Conservation (phyloP, 192 early-diverging fungal species). For the Podila horticola region DNA sequence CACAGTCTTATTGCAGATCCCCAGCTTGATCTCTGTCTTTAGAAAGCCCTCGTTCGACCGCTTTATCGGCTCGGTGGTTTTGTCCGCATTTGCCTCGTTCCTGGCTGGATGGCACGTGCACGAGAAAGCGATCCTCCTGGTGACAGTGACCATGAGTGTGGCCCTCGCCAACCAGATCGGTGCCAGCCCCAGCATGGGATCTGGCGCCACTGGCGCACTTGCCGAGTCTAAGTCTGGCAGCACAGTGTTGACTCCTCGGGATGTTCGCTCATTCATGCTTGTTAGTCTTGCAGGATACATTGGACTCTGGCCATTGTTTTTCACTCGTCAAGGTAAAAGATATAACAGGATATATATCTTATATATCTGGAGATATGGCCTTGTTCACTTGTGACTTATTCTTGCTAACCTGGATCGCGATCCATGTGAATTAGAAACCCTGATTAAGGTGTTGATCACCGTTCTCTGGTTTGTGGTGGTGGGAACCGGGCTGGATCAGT, state of each 20-base stretch:
- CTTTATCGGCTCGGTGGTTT: slow-evolving; percentile 79
- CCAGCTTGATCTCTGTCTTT: slow-evolving; percentile 50
- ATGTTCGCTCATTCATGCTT: slow-evolving; percentile 70
- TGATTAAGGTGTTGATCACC: slow-evolving; percentile 57
- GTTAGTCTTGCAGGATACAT: slow-evolving; percentile 68
- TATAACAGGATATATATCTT: background rate
- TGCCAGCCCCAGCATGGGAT: slow-evolving; percentile 28
- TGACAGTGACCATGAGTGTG: slow-evolving; percentile 57
- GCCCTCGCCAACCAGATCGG: slow-evolving; percentile 54
- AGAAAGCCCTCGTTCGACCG: slow-evolving; percentile 57
- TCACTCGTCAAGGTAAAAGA: slow-evolving; percentile 67
- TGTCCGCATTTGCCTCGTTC: slow-evolving; percentile 89
- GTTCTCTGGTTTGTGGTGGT: slow-evolving; percentile 55
- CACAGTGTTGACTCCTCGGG: slow-evolving; percentile 30
- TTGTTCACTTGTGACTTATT: background rate
- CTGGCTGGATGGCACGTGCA: slow-evolving; percentile 99
- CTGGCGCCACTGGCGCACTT: slow-evolving; percentile 7
- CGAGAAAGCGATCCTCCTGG: slow-evolving; percentile 93
- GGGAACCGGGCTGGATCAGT: slow-evolving; percentile 44
- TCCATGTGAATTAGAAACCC: slow-evolving; percentile 44
- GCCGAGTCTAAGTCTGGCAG: slow-evolving; percentile 10
- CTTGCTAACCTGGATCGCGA: background rate
- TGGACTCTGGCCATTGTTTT: slow-evolving; percentile 80
- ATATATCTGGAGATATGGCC: background rate
- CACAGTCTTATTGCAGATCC: slow-evolving; percentile 78